Evolutionary conservation across 768 basidiomycete genomes (phyloP).

Genomic region (Amanita rimosa): DNA sequence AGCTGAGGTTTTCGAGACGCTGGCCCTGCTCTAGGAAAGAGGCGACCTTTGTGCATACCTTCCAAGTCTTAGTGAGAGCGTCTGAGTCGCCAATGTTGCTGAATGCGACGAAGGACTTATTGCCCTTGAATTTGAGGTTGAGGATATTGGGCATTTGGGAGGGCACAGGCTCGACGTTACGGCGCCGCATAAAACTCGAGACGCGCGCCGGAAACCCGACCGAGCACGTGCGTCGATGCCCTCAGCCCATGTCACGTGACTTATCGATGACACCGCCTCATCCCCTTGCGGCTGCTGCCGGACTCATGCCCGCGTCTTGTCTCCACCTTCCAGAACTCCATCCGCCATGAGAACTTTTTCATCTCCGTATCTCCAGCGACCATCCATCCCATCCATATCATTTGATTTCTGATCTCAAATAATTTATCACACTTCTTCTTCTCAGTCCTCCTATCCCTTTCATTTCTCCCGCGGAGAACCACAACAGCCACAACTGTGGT

Average conservation of each 20-base stretch:
- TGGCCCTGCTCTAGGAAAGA: slow-evolving; percentile 87
- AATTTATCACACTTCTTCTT: too few species aligned
- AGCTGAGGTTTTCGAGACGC: slow-evolving; percentile 84
- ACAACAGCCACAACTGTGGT: too few species aligned
- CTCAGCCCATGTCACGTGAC: slow-evolving; percentile 7
- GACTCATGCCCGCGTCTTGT: not conserved
- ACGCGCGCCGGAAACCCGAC: slow-evolving; percentile 9
- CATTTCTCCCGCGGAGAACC: too few species aligned
- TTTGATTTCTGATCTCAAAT: too few species aligned
- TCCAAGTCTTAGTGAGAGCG: slow-evolving; percentile 84
- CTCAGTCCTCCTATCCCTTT: too few species aligned
- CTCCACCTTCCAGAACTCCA: too few species aligned
- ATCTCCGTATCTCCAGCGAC: too few species aligned
- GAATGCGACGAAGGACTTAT: slow-evolving; percentile 92
- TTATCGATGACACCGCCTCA: slow-evolving; percentile 6
- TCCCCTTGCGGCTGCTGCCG: not conserved
- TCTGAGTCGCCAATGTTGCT: slow-evolving; percentile 80
- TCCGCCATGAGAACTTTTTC: too few species aligned
- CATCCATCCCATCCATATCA: too few species aligned
- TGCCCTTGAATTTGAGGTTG: slow-evolving; percentile 87
- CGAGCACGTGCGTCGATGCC: not conserved
- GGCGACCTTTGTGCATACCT: slow-evolving; percentile 88
- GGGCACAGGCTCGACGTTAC: slow-evolving; percentile 5
- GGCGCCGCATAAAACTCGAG: slow-evolving; percentile 11
- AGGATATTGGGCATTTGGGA: slow-evolving; percentile 64